Evolutionary conservation across 768 basidiomycete genomes (phyloP), one percentile per base, ranked within the genome.

Genomic region (Psilocybe sp.): DNA sequence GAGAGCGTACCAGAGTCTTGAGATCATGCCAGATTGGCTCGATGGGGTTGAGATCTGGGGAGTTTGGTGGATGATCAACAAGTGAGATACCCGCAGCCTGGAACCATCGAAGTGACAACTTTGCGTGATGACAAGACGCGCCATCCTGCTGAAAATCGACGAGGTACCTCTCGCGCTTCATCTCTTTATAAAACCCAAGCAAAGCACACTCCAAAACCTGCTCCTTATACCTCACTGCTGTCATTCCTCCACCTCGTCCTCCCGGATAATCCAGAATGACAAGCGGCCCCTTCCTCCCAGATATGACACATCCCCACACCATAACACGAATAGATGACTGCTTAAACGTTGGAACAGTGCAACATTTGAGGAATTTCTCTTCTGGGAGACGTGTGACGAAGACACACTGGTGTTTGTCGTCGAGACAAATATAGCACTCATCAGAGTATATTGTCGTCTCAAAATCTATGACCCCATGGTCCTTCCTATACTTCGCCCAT

Each of bases 41-140:
- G 18, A 68, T 67, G 48, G 68, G 64, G 34, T 53, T 59, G 42
- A 68, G 38, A 54, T 69, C 61, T 12, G 66, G 66, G 9, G 66
- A 69, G 50, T 40, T 47, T 41, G 63, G 53, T 13, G 65, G 67
- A 47, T 67, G 66, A 16, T 19, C 35, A 38, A 68, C 57, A 20
- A 61, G 47, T 14, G 49, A 39, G 28, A 69, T 56, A 13, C 39
- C 13, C 49, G 60, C 34, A 19, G 53, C 28, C 4, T 43, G 15
- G 31, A 65, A 50, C 61, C 64, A 70, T 14, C 41, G 35, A 49
- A 50, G 49, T 16, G 62, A 59, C 19, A 20, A 28, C 44, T 61
- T 64, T 44, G 46, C 51, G 5, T 23, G 41, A 46, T 68, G 66
- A 34, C 47, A 23, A 10, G 62, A 51, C n/a, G 62, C 60, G 18